Conservation (phyloP, 129 eudicot genomes). For the Pittosporum tobira region DNA sequence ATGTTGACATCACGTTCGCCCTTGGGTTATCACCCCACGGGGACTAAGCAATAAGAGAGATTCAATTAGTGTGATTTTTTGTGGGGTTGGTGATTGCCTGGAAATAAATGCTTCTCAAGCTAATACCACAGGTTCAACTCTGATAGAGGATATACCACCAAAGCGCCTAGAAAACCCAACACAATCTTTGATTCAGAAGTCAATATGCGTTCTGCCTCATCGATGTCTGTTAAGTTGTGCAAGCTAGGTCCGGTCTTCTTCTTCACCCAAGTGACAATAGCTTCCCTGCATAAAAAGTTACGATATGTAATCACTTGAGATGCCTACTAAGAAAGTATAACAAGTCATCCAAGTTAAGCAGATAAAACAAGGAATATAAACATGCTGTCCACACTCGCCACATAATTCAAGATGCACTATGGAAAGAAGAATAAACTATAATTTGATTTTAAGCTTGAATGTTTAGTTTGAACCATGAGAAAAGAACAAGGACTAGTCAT, state of each 20-base stretch:
- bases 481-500: too few relatives aligned
- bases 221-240: slow-evolving; percentile 40
- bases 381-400: not conserved
- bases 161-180: slow-evolving; percentile 46
- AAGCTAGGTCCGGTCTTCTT: slow-evolving; percentile 75
- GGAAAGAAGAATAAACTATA: too few relatives aligned
- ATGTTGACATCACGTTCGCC: too few relatives aligned
- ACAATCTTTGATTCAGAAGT: slow-evolving; percentile 43
- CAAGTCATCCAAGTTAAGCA: not conserved
- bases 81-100: too few relatives aligned
- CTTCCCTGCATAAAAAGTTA: slow-evolving; percentile 43
- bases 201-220: slow-evolving; percentile 59
- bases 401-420: not conserved
- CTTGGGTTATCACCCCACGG: too few relatives aligned
- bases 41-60: too few relatives aligned
- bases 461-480: too few relatives aligned
- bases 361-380: not conserved
- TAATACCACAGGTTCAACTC: not conserved
- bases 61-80: too few relatives aligned
- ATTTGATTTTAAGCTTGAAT: too few relatives aligned
- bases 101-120: too few relatives aligned
- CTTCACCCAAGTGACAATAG: slow-evolving; percentile 73
- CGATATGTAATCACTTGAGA: not conserved
- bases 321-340: not conserved
- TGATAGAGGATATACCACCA: slow-evolving; percentile 41